Evolutionary conservation across 2,329 filamentous ascomycete genomes (phyloP).

Genomic region (Venturia pyrina): DNA sequence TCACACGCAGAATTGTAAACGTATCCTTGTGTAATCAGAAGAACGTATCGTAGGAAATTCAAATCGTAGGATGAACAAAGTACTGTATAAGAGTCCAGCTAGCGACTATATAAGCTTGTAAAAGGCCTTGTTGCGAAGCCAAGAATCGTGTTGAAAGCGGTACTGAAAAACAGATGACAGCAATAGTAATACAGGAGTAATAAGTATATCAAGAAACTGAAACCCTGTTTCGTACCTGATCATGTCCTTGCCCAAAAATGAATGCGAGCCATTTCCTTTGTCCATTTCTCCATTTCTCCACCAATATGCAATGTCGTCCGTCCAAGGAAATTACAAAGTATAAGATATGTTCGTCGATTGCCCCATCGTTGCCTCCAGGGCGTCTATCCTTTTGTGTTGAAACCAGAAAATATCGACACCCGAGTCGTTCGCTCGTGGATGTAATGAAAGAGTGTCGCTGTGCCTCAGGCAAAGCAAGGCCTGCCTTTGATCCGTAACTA

Average conservation of each 20-base stretch:
- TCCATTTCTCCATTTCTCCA: background rate
- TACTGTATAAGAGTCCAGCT: too few relatives aligned
- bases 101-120: too few relatives aligned
- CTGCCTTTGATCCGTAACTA: background rate
- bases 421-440: background rate
- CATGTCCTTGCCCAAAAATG: background rate
- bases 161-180: background rate
- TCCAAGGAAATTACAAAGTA: background rate
- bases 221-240: background rate
- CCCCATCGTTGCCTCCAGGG: background rate
- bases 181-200: background rate
- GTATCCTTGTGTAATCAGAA: too few relatives aligned
- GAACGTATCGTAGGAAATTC: too few relatives aligned
- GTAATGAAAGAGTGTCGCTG: background rate
- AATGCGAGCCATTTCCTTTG: background rate
- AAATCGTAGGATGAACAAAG: too few relatives aligned
- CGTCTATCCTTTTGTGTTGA: background rate
- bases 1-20: too few relatives aligned
- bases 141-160: too few relatives aligned
- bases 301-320: background rate
- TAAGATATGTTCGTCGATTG: too few relatives aligned
- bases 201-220: background rate
- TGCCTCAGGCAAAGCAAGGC: background rate
- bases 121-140: too few relatives aligned
- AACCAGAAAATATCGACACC: background rate